Evolutionary conservation across 2,329 filamentous ascomycete genomes (phyloP), one percentile per base, ranked within the genome.

Genomic region (Fusarium camptoceras): DNA sequence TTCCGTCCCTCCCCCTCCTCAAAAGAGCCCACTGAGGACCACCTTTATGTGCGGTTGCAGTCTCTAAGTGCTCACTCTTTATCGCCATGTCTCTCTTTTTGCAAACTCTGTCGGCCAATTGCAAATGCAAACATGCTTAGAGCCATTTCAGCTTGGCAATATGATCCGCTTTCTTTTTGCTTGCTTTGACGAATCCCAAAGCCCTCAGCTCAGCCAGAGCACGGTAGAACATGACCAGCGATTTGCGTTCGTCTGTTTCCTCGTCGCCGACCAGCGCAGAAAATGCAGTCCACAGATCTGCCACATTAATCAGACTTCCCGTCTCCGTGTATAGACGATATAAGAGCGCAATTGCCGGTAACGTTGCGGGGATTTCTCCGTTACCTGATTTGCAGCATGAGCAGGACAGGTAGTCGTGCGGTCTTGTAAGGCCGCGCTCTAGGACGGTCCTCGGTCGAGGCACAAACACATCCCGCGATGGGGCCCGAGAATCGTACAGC

Each of bases 161-260:
- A 81, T 98, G 95, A 78, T 98, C 96, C 25, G 90, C 89, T 84
- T 97, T 97, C 84, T 94, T 97, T 81, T 91, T 92, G 76, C 92
- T 98, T 66, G 87, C 86, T 83, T 96, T 98, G 66, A 98, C 87
- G 81, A 98, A 91, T 10, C 96, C 96, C 75, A 99, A 84, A 56
- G 91, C 88, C 78, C 91, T 91, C 78, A 99, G 80, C 79, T 99
- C 96, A 1, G 95, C 93, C 67, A 98, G 80, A 8, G 88, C 92
- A 65, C 90, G 87, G 79, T 98, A 98, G 80, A 98, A 99, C 62
- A 92, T 82, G 43, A 94, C 89, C 81, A 94, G 84, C 10, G 85
- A 86, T 48, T 84, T 85, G 69, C 87, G 83, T 77, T 90, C 87
- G 49, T 85, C 79, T 46, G 76, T 74, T 34, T 76, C 72, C 37